Evolutionary conservation across 2,329 filamentous ascomycete genomes (phyloP), one percentile per base, ranked within the genome.

Genomic region (Fusarium vanettenii): DNA sequence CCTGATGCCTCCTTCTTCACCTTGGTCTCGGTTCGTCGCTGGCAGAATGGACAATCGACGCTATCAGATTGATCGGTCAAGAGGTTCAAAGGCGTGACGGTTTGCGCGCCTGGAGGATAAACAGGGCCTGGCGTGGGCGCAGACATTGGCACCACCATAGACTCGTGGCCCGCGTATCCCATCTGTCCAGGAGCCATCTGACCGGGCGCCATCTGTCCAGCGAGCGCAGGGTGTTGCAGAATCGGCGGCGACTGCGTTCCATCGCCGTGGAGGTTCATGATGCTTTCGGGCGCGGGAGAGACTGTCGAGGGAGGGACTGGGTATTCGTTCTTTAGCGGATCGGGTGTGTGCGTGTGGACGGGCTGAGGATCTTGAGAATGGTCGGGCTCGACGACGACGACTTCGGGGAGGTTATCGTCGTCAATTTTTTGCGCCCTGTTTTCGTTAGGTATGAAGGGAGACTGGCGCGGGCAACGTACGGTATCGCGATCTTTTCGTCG

Each of bases 41-140:
- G 72, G 20, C 78, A 80, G 59, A 80, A 80, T 0, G 78, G 78
- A 39, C 78, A 80, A 31, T 80, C 78, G 35, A 80, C 37, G 1
- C 56, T 69, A 45, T 80, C 78, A 13, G 76, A 41, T 31, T 80
- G 78, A 11, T 79, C 72, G 22, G 63, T 72, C 4, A 80, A 67
- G 2, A 80, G 69, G 39, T 80, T 69, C 7, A 80, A 50, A 4
- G 78, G 78, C 41, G 78, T 80, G 5, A 80, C 78, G 5, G 78
- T 80, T 7, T 68, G 14, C 16, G 60, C 69, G 6, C 25, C 27
- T 0, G 33, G 37, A 18, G 41, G 73, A 9, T 25, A 62, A 1
- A 31, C 14, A 25, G 60, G 41, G 2, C 35, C 64, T 37, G 63
- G 57, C 7, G 60, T 20, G 6, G 59, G 43, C 11, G 39, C 39